Percentiles rank a stretch among this genome's conserved stretches.
phyloP scores from a whole-genome alignment of 2,329 filamentous ascomycete genomes.

The Sporothrix euskadiensis region DNA sequence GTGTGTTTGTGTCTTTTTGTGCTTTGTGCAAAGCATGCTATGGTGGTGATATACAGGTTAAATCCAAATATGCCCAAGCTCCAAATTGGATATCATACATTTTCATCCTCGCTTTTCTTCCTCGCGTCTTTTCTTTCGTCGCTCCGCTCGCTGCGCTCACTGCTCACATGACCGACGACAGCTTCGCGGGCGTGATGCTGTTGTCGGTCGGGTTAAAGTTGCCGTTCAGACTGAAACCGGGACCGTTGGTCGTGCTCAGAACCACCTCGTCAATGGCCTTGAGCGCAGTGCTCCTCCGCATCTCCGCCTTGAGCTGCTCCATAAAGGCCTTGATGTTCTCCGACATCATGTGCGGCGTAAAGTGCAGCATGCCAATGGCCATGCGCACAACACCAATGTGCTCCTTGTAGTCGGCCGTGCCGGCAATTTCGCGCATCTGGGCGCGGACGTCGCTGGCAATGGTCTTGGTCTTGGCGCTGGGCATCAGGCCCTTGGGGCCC shows the following conservation, averaged over 20 bases:
- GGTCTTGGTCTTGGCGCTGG: constrained; percentile 81
- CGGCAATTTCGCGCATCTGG: constrained; percentile 79
- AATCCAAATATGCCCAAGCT: constrained; percentile 20
- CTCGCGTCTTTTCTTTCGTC: background rate
- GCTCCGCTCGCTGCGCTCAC: background rate
- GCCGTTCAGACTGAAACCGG: constrained; percentile 84
- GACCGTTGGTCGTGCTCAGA: constrained; percentile 81
- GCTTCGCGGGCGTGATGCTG: constrained; percentile 53
- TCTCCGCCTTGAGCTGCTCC: constrained; percentile 74
- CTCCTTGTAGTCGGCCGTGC: constrained; percentile 85
- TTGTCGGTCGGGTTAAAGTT: constrained; percentile 67
- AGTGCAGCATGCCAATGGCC: constrained; percentile 86
- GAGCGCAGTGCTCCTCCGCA: constrained; percentile 58
- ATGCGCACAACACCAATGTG: constrained; percentile 79
- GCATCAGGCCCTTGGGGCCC: constrained; percentile 91
- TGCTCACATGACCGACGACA: constrained; percentile 57
- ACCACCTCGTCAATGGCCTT: constrained; percentile 78
- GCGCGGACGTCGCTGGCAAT: constrained; percentile 76
- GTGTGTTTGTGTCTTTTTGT: background rate
- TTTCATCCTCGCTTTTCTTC: background rate
- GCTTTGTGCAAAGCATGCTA: constrained; percentile 18
- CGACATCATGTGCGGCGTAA: constrained; percentile 82
- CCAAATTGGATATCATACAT: constrained; percentile 29
- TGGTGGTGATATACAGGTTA: constrained; percentile 27
- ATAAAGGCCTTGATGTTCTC: constrained; percentile 81